These are phyloP conservation scores for Rosa lucieae DNA, from an alignment of 306 rosid genomes.

Conservation along the genomic window DNA sequence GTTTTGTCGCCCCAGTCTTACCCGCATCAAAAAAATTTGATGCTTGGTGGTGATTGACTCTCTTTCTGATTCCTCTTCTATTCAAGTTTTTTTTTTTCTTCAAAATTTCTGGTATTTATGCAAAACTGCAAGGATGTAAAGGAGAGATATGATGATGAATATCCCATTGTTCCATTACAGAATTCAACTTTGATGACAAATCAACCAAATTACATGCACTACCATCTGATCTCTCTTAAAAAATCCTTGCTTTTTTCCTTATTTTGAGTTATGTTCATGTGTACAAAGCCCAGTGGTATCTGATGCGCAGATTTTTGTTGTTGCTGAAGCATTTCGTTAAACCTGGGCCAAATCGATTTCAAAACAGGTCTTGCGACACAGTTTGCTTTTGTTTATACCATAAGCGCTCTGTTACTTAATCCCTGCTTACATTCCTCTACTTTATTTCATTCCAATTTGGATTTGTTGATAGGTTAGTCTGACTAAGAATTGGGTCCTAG, in stretches of 20 bases:
- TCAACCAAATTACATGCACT: constrained; percentile 26
- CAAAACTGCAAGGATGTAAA: background rate
- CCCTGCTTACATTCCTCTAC: constrained; percentile 11
- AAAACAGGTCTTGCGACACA: constrained; percentile 21
- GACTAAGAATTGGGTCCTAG: background rate
- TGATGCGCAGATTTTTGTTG: constrained; percentile 10
- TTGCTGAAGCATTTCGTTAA: constrained; percentile 16
- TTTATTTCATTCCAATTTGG: background rate
- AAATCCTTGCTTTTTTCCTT: background rate
- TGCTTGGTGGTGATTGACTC: constrained; percentile 26
- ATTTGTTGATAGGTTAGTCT: background rate
- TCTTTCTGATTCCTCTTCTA: constrained; percentile 21
- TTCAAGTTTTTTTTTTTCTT: no score
- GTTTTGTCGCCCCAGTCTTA: constrained; percentile 27
- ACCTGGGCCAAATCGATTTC: constrained; percentile 8
- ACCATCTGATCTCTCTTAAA: constrained; percentile 20
- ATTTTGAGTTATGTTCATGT: background rate
- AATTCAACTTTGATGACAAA: constrained; percentile 7
- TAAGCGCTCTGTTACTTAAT: constrained; percentile 18
- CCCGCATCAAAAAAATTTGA: background rate
- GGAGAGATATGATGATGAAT: constrained; percentile 16
- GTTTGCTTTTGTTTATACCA: background rate
- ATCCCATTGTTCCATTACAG: constrained; percentile 24
- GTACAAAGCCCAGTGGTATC: constrained; percentile 2
- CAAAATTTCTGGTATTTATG: background rate